These are phyloP conservation scores for Asclepias syriaca DNA, from an alignment of 257 asterid genomes.

Conservation along the genomic window DNA sequence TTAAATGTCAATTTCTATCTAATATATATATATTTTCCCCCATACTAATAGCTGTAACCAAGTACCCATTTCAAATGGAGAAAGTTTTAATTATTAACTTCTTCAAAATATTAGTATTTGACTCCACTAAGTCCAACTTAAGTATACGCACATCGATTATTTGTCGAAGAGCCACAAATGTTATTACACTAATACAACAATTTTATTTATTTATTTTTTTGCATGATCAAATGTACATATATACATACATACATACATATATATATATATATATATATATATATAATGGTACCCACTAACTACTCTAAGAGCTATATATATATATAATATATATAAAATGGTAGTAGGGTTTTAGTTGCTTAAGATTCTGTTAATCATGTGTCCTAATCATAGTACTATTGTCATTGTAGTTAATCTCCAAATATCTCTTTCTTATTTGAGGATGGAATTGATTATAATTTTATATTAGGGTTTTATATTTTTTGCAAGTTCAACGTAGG, in stretches of 20 bases:
- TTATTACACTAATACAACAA: neutral
- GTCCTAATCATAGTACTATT: conserved; percentile 10
- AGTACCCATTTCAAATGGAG: neutral
- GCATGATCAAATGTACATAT: too few relatives aligned
- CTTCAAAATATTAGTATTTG: neutral
- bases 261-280: too few relatives aligned
- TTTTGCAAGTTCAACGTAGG: neutral
- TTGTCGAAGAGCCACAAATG: neutral
- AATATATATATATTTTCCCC: too few relatives aligned
- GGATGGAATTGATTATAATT: conserved; percentile 2
- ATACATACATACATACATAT: neutral
- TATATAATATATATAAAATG: neutral
- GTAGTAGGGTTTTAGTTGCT: conserved; percentile 1
- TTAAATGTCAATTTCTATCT: conserved; percentile 2
- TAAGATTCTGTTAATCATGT: conserved; percentile 8
- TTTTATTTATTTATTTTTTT: neutral
- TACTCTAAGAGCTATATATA: neutral
- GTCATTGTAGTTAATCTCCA: neutral
- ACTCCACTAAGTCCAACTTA: conserved; percentile 3
- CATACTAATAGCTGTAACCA: conserved; percentile 9
- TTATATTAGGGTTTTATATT: neutral
- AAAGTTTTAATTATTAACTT: neutral
- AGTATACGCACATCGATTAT: neutral
- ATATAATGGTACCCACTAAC: conserved; percentile 9
- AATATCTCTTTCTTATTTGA: conserved; percentile 13